Percentiles rank a stretch among this genome's conserved stretches.
Evolutionary conservation across 805 yeast genomes (phyloP).

Genomic region (Metschnikowia lochheadii): DNA sequence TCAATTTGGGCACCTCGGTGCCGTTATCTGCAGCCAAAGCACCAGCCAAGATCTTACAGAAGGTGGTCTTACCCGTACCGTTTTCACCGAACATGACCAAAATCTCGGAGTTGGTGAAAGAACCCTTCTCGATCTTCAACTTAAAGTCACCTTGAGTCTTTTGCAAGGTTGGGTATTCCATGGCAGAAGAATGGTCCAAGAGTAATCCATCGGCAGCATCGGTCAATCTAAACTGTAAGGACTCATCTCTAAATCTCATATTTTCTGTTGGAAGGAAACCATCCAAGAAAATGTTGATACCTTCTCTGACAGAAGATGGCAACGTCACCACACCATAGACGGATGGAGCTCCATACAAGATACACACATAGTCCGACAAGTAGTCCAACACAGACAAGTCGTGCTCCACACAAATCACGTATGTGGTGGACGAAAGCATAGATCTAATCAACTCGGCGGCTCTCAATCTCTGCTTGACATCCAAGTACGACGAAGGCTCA

Average conservation of each 20-base stretch:
- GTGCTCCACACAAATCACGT: constrained; percentile 97
- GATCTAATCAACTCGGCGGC: constrained; percentile 95
- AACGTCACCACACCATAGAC: constrained; percentile 98
- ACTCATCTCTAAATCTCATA: constrained; percentile 93
- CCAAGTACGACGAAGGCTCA: constrained; percentile 97
- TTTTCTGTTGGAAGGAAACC: constrained; percentile 98
- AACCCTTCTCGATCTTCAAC: constrained; percentile 77
- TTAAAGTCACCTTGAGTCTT: constrained; percentile 97
- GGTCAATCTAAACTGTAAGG: constrained; percentile 85
- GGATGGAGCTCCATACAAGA: constrained; percentile 95
- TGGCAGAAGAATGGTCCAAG: constrained; percentile 74
- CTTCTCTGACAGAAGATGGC: constrained; percentile 97
- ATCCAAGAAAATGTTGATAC: constrained; percentile 96
- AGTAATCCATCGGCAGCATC: constrained; percentile 81
- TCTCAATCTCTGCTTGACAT: constrained; percentile 96
- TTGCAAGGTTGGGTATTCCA: constrained; percentile 72
- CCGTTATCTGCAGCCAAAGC: constrained; percentile 84
- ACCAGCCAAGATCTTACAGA: constrained; percentile 94
- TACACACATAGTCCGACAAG: constrained; percentile 94
- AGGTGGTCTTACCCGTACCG: constrained; percentile 99
- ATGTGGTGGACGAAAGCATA: constrained; percentile 66
- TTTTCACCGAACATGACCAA: constrained; percentile 99
- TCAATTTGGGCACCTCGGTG: constrained; percentile 74
- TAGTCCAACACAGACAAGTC: constrained; percentile 97
- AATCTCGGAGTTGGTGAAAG: constrained; percentile 92